Conservation (phyloP, 2,329 filamentous ascomycete genomes). For the Aspergillus ochraceoroseus region DNA sequence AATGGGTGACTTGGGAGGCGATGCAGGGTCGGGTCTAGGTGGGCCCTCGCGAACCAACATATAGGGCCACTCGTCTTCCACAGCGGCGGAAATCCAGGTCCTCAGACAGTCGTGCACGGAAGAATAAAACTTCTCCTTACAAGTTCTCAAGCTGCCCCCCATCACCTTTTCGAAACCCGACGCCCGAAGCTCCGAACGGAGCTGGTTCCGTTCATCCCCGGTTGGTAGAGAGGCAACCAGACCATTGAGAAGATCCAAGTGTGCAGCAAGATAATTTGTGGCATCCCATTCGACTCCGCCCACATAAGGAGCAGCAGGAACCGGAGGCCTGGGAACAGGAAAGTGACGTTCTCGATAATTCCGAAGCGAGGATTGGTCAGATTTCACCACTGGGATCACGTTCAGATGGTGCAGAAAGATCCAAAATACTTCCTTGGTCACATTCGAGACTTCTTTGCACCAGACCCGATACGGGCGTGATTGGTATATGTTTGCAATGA, state of each 20-base stretch:
- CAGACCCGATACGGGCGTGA: constrained; percentile 86
- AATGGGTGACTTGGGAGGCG: constrained; percentile 46
- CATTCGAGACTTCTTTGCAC: constrained; percentile 86
- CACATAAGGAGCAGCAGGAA: constrained; percentile 91
- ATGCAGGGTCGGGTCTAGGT: constrained; percentile 36
- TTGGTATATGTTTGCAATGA: constrained; percentile 83
- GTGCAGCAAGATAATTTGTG: constrained; percentile 89
- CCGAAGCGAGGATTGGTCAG: constrained; percentile 31
- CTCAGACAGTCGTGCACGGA: constrained; percentile 82
- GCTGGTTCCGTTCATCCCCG: constrained; percentile 62
- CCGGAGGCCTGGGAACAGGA: constrained; percentile 77
- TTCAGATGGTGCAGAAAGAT: constrained; percentile 96
- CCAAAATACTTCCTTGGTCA: constrained; percentile 98
- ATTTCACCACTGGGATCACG: constrained; percentile 57
- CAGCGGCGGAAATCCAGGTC: constrained; percentile 83
- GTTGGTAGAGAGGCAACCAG: constrained; percentile 76
- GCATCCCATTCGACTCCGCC: constrained; percentile 98
- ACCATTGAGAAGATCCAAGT: constrained; percentile 88
- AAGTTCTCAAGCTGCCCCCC: constrained; percentile 76
- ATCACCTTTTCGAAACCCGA: constrained; percentile 90
- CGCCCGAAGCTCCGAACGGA: constrained; percentile 72
- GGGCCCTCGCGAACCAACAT: constrained; percentile 62
- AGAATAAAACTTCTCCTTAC: constrained; percentile 97
- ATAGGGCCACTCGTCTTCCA: constrained; percentile 83
- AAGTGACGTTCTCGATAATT: constrained; percentile 60